These are phyloP conservation scores for Pseudocercospora ulei DNA, from an alignment of 2,329 filamentous ascomycete species.

Conservation along the genomic window DNA sequence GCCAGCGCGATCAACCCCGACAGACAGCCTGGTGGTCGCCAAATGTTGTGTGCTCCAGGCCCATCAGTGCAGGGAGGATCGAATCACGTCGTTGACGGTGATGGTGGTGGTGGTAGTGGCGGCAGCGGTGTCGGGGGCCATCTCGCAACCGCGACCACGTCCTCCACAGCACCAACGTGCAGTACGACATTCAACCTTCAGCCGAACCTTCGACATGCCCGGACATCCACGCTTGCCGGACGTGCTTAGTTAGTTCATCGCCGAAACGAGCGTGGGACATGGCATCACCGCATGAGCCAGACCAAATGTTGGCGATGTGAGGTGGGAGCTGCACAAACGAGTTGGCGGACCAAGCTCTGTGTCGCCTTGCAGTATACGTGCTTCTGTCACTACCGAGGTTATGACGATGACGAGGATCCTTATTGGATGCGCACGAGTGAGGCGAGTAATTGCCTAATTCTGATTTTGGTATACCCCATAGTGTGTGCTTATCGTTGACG, in stretches of 20 bases:
- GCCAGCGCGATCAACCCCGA: neutral
- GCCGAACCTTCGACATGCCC: constrained; percentile 5
- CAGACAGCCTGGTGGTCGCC: neutral
- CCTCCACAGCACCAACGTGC: constrained; percentile 9
- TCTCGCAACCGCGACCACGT: constrained; percentile 9
- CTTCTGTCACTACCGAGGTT: constrained; percentile 25
- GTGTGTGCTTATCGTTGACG: no score
- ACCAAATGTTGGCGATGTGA: constrained; percentile 29
- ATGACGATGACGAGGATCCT: constrained; percentile 23
- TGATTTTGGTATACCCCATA: no score
- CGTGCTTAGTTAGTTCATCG: constrained; percentile 22
- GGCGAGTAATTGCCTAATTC: neutral
- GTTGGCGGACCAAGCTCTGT: constrained; percentile 12
- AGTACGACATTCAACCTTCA: constrained; percentile 10
- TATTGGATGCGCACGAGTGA: constrained; percentile 15
- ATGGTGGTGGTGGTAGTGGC: no score
- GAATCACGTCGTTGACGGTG: no score
- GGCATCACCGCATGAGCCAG: constrained; percentile 25
- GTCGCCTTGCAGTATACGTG: constrained; percentile 25
- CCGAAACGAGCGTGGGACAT: constrained; percentile 24
- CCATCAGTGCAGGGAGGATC: no score
- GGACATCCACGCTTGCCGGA: constrained; percentile 8
- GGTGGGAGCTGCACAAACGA: constrained; percentile 10
- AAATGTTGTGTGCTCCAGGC: no score
- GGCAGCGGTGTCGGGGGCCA: no score